phyloP scores from a whole-genome alignment of 129 eudicot species.

The Flaveria robusta region DNA sequence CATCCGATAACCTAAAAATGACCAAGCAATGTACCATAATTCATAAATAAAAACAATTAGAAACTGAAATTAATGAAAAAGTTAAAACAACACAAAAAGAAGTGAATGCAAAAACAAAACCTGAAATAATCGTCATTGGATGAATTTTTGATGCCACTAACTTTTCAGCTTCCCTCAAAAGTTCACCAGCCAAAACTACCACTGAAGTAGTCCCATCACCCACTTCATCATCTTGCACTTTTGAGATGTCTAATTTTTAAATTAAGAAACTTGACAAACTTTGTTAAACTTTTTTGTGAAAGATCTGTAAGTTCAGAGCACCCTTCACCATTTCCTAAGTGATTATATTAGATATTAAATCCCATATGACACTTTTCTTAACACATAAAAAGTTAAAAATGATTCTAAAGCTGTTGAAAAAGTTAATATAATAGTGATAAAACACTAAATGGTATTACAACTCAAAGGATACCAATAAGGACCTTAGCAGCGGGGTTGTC shows the following conservation, averaged over 20 bases:
- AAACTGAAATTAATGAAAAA: not conserved
- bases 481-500: constrained; percentile 99
- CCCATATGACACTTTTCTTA: not conserved
- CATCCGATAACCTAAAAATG: constrained; percentile 76
- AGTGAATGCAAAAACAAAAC: constrained; percentile 31
- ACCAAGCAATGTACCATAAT: not conserved
- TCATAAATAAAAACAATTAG: no score
- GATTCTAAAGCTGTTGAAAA: not conserved
- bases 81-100: not conserved
- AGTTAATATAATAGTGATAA: not conserved
- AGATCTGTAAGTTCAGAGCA: constrained; percentile 1
- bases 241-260: constrained; percentile 66
- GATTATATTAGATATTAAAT: not conserved
- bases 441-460: not conserved
- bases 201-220: constrained; percentile 99
- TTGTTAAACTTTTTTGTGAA: not conserved
- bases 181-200: constrained; percentile 97
- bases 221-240: constrained; percentile 98
- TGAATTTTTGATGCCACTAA: constrained; percentile 85
- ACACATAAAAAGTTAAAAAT: not conserved
- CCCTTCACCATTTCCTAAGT: not conserved
- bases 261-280: constrained; percentile 33
- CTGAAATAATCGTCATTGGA: constrained; percentile 96
- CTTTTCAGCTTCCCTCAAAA: constrained; percentile 92
- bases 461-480: constrained; percentile 82